Evolutionary conservation across 805 yeast genomes (phyloP), one percentile per base, ranked within the genome.

Genomic region (Yarrowia deformans): DNA sequence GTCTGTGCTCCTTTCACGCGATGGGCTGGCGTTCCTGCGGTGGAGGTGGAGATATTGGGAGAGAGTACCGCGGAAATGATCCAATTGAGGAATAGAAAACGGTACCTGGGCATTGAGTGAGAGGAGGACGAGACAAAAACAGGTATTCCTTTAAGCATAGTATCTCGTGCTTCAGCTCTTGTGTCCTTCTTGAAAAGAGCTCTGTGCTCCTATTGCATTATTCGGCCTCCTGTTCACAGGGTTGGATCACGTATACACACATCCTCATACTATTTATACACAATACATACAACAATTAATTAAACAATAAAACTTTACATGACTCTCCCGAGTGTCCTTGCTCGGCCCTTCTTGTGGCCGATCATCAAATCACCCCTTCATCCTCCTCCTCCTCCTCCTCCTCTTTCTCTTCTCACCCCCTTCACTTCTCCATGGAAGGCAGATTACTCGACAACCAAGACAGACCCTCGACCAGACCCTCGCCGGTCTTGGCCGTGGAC

Each of bases 401-500:
- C 49, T 8, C 18, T 18, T 12, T n/a, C 13, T 32, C 54, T 14
- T 39, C 39, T 32, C 19, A 7, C 29, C 4, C 14, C 4, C 54
- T 56, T 34, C 48, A 48, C 70, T 74, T 74, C 37, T 71, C 73
- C 69, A 73, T 75, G 29, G 76, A 77, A 14, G 80, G 76, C 74
- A 81, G 83, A 73, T 90, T 90, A 70, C 84, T 85, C 16, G 93
- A 85, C 64, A 92, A 84, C 97, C 97, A 92, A 71, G 91, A 88
- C 77, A 92, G 82, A 8, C 97, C 93, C 78, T 93, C 97, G 54
- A 88, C 88, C 71, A 93, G 83, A 18, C 97, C 98, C 69, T 92
- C 93, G 35, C 97, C 97, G 70, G 92, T 90, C 72, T 88, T 85
- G 40, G 97, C 97, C 73, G 92, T 88, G 35, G 97, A 89, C 29